Percentiles rank a stretch among this genome's conserved stretches.
These are phyloP conservation scores for Pinus taeda DNA, from an alignment of 75 land plant genomes.

Conservation along the genomic window DNA sequence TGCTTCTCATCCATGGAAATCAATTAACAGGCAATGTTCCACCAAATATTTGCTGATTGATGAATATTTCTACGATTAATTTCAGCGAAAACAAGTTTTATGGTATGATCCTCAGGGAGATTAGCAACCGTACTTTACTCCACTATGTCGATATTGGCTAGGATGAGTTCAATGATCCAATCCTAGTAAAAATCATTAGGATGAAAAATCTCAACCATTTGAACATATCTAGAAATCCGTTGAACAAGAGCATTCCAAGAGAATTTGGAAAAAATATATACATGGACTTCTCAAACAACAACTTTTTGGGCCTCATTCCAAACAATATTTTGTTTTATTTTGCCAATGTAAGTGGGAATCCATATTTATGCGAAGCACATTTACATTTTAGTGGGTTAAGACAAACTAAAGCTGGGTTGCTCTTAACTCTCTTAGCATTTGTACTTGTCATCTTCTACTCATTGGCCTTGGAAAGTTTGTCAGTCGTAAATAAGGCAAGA, in stretches of 20 bases:
- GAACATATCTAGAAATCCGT: no score
- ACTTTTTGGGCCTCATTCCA: background rate
- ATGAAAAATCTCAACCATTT: slow-evolving; percentile 19
- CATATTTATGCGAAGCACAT: no score
- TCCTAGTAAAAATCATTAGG: slow-evolving; percentile 16
- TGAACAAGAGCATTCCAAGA: no score
- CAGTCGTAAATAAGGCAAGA: no score
- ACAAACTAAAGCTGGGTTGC: no score
- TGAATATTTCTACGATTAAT: slow-evolving; percentile 12
- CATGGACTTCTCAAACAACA: slow-evolving; percentile 17
- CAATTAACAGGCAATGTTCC: slow-evolving; percentile 38
- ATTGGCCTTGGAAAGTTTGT: no score
- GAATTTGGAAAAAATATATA: slow-evolving; percentile 25
- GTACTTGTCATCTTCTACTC: no score
- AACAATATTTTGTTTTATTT: no score
- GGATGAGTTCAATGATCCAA: slow-evolving; percentile 23
- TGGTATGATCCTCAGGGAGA: slow-evolving; percentile 20
- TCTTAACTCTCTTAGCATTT: no score
- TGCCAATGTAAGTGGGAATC: no score
- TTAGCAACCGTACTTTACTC: slow-evolving; percentile 26
- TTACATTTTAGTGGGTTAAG: no score
- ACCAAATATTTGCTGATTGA: slow-evolving; percentile 24
- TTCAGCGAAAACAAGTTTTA: slow-evolving; percentile 18
- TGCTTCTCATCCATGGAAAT: slow-evolving; percentile 18
- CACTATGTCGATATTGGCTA: slow-evolving; percentile 21